Evolutionary conservation across 2,329 filamentous ascomycete species (phyloP).

Genomic region (Cucurbitaria berberidis): DNA sequence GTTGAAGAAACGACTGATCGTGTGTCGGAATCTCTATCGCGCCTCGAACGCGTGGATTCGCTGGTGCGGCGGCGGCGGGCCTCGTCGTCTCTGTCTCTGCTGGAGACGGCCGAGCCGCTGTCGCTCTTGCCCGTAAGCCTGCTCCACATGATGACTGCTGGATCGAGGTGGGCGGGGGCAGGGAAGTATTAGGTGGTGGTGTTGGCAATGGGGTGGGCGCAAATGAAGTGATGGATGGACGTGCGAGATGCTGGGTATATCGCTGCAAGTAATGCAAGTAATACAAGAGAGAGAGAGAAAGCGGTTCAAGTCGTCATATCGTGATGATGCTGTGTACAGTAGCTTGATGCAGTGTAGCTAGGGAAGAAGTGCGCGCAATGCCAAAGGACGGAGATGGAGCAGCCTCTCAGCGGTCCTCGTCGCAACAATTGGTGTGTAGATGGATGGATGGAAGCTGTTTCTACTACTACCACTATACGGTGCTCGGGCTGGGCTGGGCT

Average conservation of each 20-base stretch:
- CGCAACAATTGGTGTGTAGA: constrained; percentile 24
- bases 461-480: no score
- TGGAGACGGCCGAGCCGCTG: constrained; percentile 33
- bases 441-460: constrained; percentile 31
- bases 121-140: constrained; percentile 48
- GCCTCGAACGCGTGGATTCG: constrained; percentile 40
- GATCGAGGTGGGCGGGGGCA: constrained; percentile 14
- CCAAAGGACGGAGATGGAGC: constrained; percentile 15
- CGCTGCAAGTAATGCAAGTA: constrained; percentile 27
- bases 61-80: constrained; percentile 31
- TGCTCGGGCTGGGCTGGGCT: no score
- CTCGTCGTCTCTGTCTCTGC: constrained; percentile 34
- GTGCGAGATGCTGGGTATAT: constrained; percentile 33
- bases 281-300: no score
- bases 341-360: constrained; percentile 17
- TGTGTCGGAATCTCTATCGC: constrained; percentile 34
- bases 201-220: constrained; percentile 26
- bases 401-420: constrained; percentile 23
- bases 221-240: constrained; percentile 21
- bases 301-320: constrained; percentile 25
- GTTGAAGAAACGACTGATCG: constrained; percentile 46
- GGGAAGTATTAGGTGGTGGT: constrained; percentile 21
- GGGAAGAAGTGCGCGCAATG: constrained; percentile 24
- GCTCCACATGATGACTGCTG: constrained; percentile 45
- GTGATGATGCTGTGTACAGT: constrained; percentile 22